Percentiles rank a stretch among this genome's conserved stretches.
Conservation (phyloP, 2,329 filamentous ascomycete genomes). For the Curvularia spicifera region DNA sequence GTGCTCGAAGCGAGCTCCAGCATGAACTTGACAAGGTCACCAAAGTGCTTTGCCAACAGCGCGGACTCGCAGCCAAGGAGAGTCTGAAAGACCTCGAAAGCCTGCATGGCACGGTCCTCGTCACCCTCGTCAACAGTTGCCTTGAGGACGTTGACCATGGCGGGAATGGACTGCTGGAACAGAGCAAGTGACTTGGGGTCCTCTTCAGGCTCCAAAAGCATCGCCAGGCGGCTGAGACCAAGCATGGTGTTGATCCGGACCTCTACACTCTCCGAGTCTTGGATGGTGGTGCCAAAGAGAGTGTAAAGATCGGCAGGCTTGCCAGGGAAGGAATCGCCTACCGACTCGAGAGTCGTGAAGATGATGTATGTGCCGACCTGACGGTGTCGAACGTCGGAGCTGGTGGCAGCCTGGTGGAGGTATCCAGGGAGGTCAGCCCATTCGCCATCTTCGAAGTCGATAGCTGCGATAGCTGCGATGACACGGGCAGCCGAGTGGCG, state of each 20-base stretch:
- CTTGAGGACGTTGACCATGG: slow-evolving; percentile 90
- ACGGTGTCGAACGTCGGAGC: slow-evolving; percentile 75
- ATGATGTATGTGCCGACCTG: slow-evolving; percentile 94
- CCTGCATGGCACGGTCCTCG: slow-evolving; percentile 86
- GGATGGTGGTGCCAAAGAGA: slow-evolving; percentile 85
- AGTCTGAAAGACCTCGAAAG: slow-evolving; percentile 97
- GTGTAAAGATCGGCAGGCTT: slow-evolving; percentile 80
- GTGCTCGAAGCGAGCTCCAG: slow-evolving; percentile 81
- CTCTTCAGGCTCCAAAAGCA: slow-evolving; percentile 87
- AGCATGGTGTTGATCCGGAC: slow-evolving; percentile 95
- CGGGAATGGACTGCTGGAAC: slow-evolving; percentile 81
- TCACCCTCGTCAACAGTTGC: slow-evolving; percentile 78
- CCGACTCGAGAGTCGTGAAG: slow-evolving; percentile 86
- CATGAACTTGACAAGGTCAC: slow-evolving; percentile 92
- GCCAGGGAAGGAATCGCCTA: slow-evolving; percentile 82
- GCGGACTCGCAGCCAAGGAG: slow-evolving; percentile 88
- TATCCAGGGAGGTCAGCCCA: slow-evolving; percentile 82
- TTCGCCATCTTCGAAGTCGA: slow-evolving; percentile 86
- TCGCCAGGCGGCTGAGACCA: slow-evolving; percentile 83
- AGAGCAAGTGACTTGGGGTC: slow-evolving; percentile 73
- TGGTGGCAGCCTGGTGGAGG: slow-evolving; percentile 79
- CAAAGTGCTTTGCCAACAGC: slow-evolving; percentile 83
- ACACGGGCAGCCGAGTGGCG: slow-evolving; percentile 88
- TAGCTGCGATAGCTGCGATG: slow-evolving; percentile 82
- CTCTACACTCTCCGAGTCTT: slow-evolving; percentile 87